Evolutionary conservation across 169 alveolate species (phyloP).

Genomic region (Cyclospora cayetanensis): DNA sequence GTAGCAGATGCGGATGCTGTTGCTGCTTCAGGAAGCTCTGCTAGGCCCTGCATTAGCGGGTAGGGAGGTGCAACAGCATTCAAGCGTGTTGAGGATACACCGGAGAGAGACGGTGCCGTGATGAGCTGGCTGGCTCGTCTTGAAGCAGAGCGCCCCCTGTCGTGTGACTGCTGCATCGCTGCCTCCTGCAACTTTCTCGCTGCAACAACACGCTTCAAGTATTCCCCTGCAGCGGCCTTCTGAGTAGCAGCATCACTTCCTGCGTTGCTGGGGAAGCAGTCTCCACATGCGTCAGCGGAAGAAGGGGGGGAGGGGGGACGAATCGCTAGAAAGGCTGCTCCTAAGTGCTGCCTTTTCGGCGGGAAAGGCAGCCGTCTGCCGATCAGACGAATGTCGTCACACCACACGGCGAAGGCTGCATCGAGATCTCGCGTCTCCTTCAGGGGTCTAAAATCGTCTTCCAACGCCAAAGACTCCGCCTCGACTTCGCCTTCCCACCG

Average conservation of each 20-base stretch:
- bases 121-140: neutral
- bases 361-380: constrained; percentile 61
- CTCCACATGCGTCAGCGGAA: too few species aligned
- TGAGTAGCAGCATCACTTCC: neutral
- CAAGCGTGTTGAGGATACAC: neutral
- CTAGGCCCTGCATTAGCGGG: neutral
- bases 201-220: neutral
- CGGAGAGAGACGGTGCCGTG: neutral
- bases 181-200: neutral
- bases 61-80: neutral
- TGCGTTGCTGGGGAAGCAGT: too few species aligned
- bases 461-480: constrained; percentile 5
- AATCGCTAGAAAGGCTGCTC: neutral
- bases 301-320: too few species aligned
- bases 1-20: neutral
- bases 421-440: neutral
- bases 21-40: neutral
- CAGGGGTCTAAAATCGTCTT: neutral
- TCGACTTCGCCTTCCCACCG: neutral
- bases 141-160: neutral
- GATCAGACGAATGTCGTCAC: constrained; percentile 11
- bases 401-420: constrained; percentile 15
- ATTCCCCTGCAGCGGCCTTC: neutral
- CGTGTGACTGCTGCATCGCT: neutral
- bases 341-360: constrained; percentile 9